These are phyloP conservation scores for Cyclostephanos tholiformis DNA, from an alignment of 108 stramenopile genomes.

Conservation along the genomic window DNA sequence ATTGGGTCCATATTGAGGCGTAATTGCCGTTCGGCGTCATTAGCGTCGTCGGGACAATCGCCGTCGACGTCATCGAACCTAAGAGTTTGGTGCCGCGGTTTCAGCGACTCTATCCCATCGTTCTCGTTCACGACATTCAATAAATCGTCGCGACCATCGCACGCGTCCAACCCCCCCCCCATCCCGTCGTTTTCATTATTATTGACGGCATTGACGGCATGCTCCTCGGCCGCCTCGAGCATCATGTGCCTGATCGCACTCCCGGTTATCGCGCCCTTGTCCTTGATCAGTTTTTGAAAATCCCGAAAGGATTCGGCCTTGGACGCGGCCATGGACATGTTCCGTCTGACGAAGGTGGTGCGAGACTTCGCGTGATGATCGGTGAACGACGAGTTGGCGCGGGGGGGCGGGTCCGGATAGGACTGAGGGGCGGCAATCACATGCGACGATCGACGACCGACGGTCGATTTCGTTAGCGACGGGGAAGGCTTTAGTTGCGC, in stretches of 20 bases:
- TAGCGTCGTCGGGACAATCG: not conserved
- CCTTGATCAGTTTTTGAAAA: slow-evolving; percentile 36
- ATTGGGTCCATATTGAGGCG: slow-evolving; percentile 26
- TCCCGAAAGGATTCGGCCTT: slow-evolving; percentile 27
- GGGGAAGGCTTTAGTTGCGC: no score
- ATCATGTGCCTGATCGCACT: slow-evolving; percentile 25
- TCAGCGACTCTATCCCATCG: not conserved
- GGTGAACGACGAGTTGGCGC: not conserved
- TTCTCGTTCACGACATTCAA: not conserved
- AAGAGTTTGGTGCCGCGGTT: not conserved
- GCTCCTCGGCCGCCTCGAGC: slow-evolving; percentile 16
- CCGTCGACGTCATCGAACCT: not conserved
- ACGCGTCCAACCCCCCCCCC: not conserved
- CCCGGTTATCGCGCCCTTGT: slow-evolving; percentile 36
- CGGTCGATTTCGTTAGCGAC: no score
- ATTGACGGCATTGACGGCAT: not conserved
- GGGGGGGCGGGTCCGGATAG: no score
- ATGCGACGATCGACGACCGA: no score
- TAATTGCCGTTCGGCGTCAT: not conserved
- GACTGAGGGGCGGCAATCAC: no score
- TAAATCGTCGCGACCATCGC: not conserved
- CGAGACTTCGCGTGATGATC: not conserved
- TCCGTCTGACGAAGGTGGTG: slow-evolving; percentile 5
- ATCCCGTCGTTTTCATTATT: slow-evolving; percentile 1
- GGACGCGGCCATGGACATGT: slow-evolving; percentile 16